Percentiles rank a stretch among this genome's conserved stretches.
Evolutionary conservation across 164 flowering plant genomes (phyloP).

Genomic region (Vitis labrusca): DNA sequence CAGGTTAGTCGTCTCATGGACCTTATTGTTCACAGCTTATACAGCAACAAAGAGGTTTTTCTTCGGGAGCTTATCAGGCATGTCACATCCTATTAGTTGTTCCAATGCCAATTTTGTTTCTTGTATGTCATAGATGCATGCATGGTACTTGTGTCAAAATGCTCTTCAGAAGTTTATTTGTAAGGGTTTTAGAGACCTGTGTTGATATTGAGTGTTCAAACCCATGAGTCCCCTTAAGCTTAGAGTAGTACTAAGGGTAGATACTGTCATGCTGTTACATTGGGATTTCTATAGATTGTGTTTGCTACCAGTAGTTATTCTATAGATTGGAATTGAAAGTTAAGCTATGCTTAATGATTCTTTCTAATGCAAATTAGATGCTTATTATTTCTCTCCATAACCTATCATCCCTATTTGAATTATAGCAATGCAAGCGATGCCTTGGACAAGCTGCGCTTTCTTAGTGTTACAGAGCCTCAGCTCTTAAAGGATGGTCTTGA

Average conservation of each 20-base stretch:
- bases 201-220: too few species aligned
- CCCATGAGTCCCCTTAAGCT: too few species aligned
- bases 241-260: too few species aligned
- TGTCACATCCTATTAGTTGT: not conserved
- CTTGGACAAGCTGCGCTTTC: conserved; percentile 87
- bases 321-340: not conserved
- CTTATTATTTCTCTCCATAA: not conserved
- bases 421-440: conserved; percentile 99
- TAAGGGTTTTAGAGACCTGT: too few species aligned
- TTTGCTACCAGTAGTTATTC: not conserved
- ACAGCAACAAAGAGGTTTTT: conserved; percentile 94
- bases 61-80: conserved; percentile 91
- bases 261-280: too few species aligned
- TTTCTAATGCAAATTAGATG: not conserved
- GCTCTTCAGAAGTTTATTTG: too few species aligned
- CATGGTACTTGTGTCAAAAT: too few species aligned
- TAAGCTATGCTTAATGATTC: not conserved
- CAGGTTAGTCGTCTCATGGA: conserved; percentile 99
- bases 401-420: not conserved
- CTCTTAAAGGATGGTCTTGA: conserved; percentile 74
- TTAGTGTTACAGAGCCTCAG: conserved; percentile 78
- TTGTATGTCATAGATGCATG: too few species aligned
- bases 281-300: too few species aligned
- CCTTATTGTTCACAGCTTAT: conserved; percentile 90
- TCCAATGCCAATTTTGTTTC: not conserved